These are phyloP conservation scores for Leptographium wingfieldii DNA, from an alignment of 2,329 filamentous ascomycete species.

Conservation along the genomic window DNA sequence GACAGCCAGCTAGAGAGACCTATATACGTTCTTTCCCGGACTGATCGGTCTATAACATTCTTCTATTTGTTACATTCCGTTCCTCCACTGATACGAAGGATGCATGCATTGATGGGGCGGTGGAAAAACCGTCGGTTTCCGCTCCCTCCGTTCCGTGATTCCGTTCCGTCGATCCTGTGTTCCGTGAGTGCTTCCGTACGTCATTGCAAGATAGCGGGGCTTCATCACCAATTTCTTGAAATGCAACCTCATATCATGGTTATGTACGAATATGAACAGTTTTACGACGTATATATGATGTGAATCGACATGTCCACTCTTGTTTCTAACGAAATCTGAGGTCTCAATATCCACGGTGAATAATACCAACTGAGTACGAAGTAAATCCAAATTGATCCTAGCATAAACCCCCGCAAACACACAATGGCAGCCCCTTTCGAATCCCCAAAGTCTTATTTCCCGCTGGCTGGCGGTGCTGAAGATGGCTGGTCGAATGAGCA, in stretches of 20 bases:
- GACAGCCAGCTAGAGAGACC: background rate
- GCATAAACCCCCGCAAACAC: background rate
- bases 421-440: background rate
- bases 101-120: background rate
- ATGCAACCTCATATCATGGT: too few species aligned
- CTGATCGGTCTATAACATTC: background rate
- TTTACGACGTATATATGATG: too few species aligned
- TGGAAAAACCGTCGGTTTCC: background rate
- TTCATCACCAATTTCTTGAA: background rate
- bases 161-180: background rate
- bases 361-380: background rate
- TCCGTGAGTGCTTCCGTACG: background rate
- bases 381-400: too few species aligned
- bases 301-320: too few species aligned
- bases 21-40: background rate
- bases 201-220: background rate
- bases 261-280: too few species aligned
- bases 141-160: background rate
- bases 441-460: conserved; percentile 19
- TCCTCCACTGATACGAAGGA: background rate
- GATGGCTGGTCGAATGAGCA: conserved; percentile 23
- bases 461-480: conserved; percentile 22
- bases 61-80: background rate
- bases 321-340: too few species aligned
- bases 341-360: too few species aligned